These are phyloP conservation scores for Fusarium paranaense DNA, from an alignment of 2,329 filamentous ascomycete species.

Conservation along the genomic window DNA sequence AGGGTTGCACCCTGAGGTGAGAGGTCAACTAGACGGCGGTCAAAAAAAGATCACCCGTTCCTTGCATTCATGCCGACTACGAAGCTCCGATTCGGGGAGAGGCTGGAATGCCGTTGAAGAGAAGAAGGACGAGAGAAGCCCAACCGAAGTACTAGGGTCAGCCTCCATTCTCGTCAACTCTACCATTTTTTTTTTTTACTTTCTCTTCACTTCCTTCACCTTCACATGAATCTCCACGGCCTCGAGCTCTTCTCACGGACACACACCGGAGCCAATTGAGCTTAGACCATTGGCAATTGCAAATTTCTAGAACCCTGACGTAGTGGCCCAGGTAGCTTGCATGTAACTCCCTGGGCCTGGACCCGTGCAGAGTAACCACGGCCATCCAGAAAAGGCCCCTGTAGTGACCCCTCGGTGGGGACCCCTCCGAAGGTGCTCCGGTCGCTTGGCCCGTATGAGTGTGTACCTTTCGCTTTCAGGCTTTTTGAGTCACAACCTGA, in stretches of 20 bases:
- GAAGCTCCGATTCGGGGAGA: slow-evolving; percentile 13
- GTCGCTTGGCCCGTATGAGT: slow-evolving; percentile 17
- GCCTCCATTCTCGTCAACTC: background rate
- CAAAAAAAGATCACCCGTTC: slow-evolving; percentile 24
- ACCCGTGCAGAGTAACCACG: slow-evolving; percentile 19
- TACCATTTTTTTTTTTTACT: background rate
- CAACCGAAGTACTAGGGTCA: background rate
- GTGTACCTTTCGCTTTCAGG: slow-evolving; percentile 8
- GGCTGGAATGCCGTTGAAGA: background rate
- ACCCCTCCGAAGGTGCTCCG: slow-evolving; percentile 47
- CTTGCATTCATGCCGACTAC: slow-evolving; percentile 18
- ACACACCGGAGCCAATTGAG: slow-evolving; percentile 42
- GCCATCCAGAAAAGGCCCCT: background rate
- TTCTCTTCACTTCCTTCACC: background rate
- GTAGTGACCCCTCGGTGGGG: slow-evolving; percentile 44
- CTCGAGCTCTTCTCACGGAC: slow-evolving; percentile 18
- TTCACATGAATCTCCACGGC: background rate
- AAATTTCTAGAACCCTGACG: slow-evolving; percentile 43
- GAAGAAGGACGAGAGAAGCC: background rate
- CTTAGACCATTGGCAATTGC: slow-evolving; percentile 44
- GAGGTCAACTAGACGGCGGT: slow-evolving; percentile 10
- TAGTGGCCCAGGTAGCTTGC: slow-evolving; percentile 30
- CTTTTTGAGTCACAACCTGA: slow-evolving; percentile 33
- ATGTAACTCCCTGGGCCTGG: slow-evolving; percentile 20
- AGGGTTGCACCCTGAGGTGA: slow-evolving; percentile 17